Evolutionary conservation across 139 green algal species (phyloP), one percentile per base, ranked within the genome.

Genomic region (Desmodesmus armatus): DNA sequence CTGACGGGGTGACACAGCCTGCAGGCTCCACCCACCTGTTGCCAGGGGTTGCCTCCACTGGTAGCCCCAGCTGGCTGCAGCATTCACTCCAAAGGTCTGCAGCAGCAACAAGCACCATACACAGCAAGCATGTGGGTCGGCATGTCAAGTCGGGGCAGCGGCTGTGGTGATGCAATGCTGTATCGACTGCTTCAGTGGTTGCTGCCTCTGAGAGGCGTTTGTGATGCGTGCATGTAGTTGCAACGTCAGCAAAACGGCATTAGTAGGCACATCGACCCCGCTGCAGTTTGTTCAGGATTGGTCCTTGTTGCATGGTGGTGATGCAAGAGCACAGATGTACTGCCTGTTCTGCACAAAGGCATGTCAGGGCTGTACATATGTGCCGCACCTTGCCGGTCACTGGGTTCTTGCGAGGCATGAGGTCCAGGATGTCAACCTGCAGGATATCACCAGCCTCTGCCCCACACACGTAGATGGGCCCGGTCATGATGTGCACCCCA

Each of bases 401-500:
- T 44, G 92, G 92, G 79, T 95, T 95, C 63, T 83, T 65, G 23
- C 92, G 76, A 19, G 92, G 91, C 4, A n/a, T 43, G 31, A 95
- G 66, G 37, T 92, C 89, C 25, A 94, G 63, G 63, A 95, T 92
- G 29, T 95, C 89, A 60, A 94, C 82, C 87, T 90, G 87, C 62
- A 93, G 82, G 2, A 94, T 87, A 33, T 94, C 91, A 13, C 91
- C 91, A 27, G 89, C 85, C 55, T 94, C 78, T 33, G 91, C 88
- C 19, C 75, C 90, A 37, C 87, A 90, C 0, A 94, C 85, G 60
- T 91, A 90, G 39, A 94, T 90, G 40, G 87, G 89, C 0, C 92
- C 92, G 31, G 92, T 93, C 58, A 95, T 53, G 13, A 95, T 60
- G 44, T 95, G 92, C 51, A 95, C 91, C 37, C 92, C 92, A 44